Percentiles rank a stretch among this genome's conserved stretches.
Evolutionary conservation across 441 rosid species (phyloP).

Genomic region (Adansonia grandidieri): DNA sequence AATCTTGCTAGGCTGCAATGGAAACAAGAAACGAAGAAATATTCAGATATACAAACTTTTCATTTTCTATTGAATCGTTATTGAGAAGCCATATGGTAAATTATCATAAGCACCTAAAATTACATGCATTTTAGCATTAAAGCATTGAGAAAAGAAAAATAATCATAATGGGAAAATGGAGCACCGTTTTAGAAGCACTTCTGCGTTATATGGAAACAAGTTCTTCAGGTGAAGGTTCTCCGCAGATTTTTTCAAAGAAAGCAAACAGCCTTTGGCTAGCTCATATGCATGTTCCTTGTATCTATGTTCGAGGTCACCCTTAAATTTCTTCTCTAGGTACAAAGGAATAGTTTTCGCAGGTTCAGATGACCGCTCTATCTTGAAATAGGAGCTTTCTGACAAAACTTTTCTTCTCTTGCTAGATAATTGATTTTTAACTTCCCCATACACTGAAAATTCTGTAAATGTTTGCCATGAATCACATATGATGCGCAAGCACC

Average conservation of each 20-base stretch:
- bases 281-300: conserved; percentile 42
- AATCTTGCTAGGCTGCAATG: conserved; percentile 50
- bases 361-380: conserved; percentile 27
- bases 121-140: not conserved
- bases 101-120: not conserved
- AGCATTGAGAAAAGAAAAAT: not conserved
- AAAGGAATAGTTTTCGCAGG: conserved; percentile 21
- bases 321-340: conserved; percentile 22
- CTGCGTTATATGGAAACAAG: conserved; percentile 83
- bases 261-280: conserved; percentile 70
- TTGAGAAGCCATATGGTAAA: not conserved
- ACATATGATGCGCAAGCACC: conserved; percentile 67
- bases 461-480: conserved; percentile 65
- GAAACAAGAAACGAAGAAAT: conserved; percentile 11
- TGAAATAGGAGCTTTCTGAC: conserved; percentile 37
- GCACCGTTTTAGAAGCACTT: conserved; percentile 79
- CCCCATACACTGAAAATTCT: conserved; percentile 44
- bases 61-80: not conserved
- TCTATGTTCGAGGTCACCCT: conserved; percentile 26
- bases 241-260: conserved; percentile 65
- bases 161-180: not conserved
- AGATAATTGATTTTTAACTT: conserved; percentile 37
- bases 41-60: not conserved
- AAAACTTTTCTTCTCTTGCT: conserved; percentile 58
- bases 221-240: conserved; percentile 72